Evolutionary conservation across 495 filamentous ascomycete species (phyloP).

Genomic region (Astrocystis sublimbata): DNA sequence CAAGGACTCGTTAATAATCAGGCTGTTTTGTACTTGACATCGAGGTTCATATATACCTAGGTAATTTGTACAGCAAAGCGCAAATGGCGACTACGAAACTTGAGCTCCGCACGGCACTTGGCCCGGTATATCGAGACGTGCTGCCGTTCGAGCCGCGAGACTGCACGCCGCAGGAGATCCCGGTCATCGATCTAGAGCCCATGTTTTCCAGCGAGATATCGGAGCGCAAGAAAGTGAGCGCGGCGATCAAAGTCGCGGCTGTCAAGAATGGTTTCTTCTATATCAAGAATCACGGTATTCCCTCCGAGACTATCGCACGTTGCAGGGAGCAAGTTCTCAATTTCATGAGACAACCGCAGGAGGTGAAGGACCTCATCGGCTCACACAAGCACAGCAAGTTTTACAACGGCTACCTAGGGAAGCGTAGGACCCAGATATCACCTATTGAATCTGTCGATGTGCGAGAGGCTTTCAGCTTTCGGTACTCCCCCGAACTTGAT

Average conservation of each 20-base stretch:
- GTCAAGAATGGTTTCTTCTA: conserved; percentile 58
- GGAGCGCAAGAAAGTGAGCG: conserved; percentile 42
- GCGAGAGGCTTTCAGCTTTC: conserved; percentile 46
- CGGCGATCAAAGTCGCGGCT: conserved; percentile 43
- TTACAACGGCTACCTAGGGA: conserved; percentile 36
- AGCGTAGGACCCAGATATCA: conserved; percentile 34
- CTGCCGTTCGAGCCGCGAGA: conserved; percentile 37
- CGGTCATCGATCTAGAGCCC: conserved; percentile 51
- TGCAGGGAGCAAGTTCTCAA: conserved; percentile 45
- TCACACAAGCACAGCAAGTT: conserved; percentile 30
- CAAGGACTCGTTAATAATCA: background rate
- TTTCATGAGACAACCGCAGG: conserved; percentile 50
- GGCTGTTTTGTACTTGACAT: background rate
- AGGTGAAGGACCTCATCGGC: conserved; percentile 43
- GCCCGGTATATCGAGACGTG: conserved; percentile 43
- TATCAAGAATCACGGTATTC: conserved; percentile 56
- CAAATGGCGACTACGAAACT: conserved; percentile 35
- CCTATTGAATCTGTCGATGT: conserved; percentile 39
- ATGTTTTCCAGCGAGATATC: conserved; percentile 41
- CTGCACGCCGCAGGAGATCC: conserved; percentile 56
- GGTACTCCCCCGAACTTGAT: conserved; percentile 50
- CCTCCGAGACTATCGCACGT: conserved; percentile 43
- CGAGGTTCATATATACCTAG: background rate
- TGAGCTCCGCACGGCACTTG: conserved; percentile 42
- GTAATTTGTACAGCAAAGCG: background rate